Evolutionary conservation across 169 alveolate species (phyloP), one percentile per base, ranked within the genome.

Genomic region (Cryptosporidium andersoni): DNA sequence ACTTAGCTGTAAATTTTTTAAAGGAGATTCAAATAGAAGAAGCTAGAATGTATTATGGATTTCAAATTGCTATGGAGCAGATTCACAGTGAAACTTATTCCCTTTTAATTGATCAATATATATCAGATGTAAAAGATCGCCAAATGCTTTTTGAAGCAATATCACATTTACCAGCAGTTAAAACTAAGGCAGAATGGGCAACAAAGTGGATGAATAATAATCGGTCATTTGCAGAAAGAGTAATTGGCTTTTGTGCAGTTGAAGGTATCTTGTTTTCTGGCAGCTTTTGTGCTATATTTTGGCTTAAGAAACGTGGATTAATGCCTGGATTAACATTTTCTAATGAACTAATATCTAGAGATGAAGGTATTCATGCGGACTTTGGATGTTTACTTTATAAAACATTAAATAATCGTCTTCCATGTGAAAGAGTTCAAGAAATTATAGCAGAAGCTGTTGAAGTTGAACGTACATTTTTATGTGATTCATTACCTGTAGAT

Each of bases 301-400:
- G 99, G 99, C 95, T 97, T 80, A 98, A 98, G 91, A 98, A 98
- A 90, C 95, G 98, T 39, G 97, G 98, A 12, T 91, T 96, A 65
- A 95, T 96, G 98, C 99, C 99, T 45, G 99, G 99, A 3, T 94
- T 97, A 36, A 96, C 99, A 3, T 95, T 95, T 88, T 92, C 97
- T 81, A 96, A 98, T 92, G 99, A 98, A 91, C 92, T 98, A 53
- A 98, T 98, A 63, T 90, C 98, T 40, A 95, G 99, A 80, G 99
- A 98, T 85, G 99, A 98, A 92, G 99, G 99, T 2, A 90, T 98
- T 51, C 99, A 98, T 90, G 98, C 99, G 14, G 99, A 98, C 89
- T 98, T 98, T 88, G 99, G 98, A 34, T 97, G 99, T 91, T 90
- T 96, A 64, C 88, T 97, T 47, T 97, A 98, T 94, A 93, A 95